Evolutionary conservation across 1,284 basidiomycete genomes (phyloP).

Genomic region (Ceratobasidium sp.): DNA sequence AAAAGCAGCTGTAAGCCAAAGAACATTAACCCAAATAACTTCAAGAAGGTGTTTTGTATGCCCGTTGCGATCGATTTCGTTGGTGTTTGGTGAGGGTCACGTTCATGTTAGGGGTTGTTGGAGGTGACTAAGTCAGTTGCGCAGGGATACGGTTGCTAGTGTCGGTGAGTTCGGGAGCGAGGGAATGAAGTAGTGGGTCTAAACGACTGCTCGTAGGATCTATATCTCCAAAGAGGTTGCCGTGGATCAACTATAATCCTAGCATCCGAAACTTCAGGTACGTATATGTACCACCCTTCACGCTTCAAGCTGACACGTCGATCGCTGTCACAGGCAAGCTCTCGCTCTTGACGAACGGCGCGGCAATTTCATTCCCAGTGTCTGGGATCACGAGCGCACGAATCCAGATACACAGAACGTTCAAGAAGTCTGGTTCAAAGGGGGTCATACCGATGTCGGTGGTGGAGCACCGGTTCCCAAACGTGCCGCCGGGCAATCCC

Average conservation of each 20-base stretch:
- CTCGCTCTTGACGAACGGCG: conserved; percentile 51
- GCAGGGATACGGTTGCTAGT: conserved; percentile 43
- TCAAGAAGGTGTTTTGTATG: conserved; percentile 43
- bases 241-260: conserved; percentile 40
- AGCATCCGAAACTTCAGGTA: conserved; percentile 34
- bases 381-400: conserved; percentile 10
- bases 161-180: conserved; percentile 24
- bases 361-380: conserved; percentile 49
- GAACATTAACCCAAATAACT: conserved; percentile 24
- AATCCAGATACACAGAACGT: neutral
- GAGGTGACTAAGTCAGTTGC: neutral
- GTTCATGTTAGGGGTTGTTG: neutral
- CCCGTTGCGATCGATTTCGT: conserved; percentile 42
- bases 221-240: conserved; percentile 13
- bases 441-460: conserved; percentile 39
- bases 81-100: conserved; percentile 44
- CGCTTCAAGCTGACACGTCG: neutral
- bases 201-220: neutral
- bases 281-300: neutral
- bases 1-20: neutral
- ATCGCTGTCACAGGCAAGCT: conserved; percentile 46
- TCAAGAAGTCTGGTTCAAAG: conserved; percentile 40
- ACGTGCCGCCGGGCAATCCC: neutral
- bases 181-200: neutral
- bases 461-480: conserved; percentile 20